Evolutionary conservation across 2,329 filamentous ascomycete species (phyloP).

Genomic region (Teratosphaeriaceae sp.): DNA sequence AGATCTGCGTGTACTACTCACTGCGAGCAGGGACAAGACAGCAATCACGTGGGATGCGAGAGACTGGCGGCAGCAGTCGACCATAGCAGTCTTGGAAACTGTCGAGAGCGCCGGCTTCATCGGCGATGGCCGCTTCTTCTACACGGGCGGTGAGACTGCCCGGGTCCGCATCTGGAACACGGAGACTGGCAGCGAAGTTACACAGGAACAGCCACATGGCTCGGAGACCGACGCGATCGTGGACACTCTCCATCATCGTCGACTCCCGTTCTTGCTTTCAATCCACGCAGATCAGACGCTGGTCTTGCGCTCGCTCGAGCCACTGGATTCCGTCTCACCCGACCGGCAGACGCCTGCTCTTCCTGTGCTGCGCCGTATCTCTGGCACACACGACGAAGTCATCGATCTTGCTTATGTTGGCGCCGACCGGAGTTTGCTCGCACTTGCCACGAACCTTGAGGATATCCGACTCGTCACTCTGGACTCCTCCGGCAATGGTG

Average conservation of each 20-base stretch:
- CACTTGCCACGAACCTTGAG: constrained; percentile 91
- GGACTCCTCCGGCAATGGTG: constrained; percentile 25
- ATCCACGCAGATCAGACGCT: constrained; percentile 88
- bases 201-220: constrained; percentile 59
- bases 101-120: constrained; percentile 81
- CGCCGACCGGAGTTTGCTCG: constrained; percentile 71
- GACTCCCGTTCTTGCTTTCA: constrained; percentile 65
- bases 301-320: constrained; percentile 58
- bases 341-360: constrained; percentile 35
- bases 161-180: constrained; percentile 78
- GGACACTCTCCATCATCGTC: constrained; percentile 59
- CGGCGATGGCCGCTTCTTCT: constrained; percentile 63
- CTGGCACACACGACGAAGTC: constrained; percentile 94
- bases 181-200: constrained; percentile 70
- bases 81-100: constrained; percentile 77
- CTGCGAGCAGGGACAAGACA: constrained; percentile 87
- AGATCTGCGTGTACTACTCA: constrained; percentile 68
- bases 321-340: constrained; percentile 29
- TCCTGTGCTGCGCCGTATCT: constrained; percentile 67
- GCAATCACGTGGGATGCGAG: constrained; percentile 83
- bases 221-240: constrained; percentile 62
- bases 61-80: constrained; percentile 75
- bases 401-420: constrained; percentile 89
- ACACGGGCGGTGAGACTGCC: constrained; percentile 79
- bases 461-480: constrained; percentile 83